Base-by-base conservation (phyloP, 768 basidiomycete genomes). In the Polyporus arcularius region DNA sequence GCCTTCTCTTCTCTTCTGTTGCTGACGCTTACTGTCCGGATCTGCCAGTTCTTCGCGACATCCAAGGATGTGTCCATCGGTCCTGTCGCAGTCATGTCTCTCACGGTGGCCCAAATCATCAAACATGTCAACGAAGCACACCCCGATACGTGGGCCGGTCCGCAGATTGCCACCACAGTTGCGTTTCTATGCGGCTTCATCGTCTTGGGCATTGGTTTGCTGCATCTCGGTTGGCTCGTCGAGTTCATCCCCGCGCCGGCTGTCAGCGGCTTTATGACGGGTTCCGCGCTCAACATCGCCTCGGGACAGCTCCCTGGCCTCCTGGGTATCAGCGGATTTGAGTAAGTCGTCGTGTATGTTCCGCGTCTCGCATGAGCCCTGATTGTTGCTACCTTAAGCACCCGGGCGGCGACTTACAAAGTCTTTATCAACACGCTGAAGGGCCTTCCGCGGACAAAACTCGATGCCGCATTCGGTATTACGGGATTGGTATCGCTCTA, bases 11-110 rank as follows among this genome's bases (percentile, higher is more conserved):
- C 35, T 30, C 50, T 52, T 45, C 41, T 52, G 61, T 46, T 41
- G 50, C 32, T 42, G 32, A 28, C 49, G 21, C 48, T 58, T 16
- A 51, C 53, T 42, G 41, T 49, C 38, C 2, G 32, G 43, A 12
- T 31, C 18, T 26, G 40, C 7, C 64, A 92, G 89, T 85, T 96
- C 79, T 97, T 98, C 70, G 96, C 94, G 15, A 98, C 96, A 0
- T 92, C 92, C 40, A 98, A 98, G 73, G 96, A 98, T 77, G 92
- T 98, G 40, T 94, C 94, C 18, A 97, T 98, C 65, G 96, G 96
- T 50, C 96, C 96, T 4, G 95, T 98, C 65, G 96, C 96, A 4
- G 96, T 98, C 69, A 96, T 98, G 94, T 95, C 93, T 1, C 82
- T 96, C 51, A 89, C 90, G 16, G 85, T 87, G 11, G 80, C 92